These are phyloP conservation scores for Geotrichum reessii DNA, from an alignment of 1,139 yeast species.

Conservation along the genomic window DNA sequence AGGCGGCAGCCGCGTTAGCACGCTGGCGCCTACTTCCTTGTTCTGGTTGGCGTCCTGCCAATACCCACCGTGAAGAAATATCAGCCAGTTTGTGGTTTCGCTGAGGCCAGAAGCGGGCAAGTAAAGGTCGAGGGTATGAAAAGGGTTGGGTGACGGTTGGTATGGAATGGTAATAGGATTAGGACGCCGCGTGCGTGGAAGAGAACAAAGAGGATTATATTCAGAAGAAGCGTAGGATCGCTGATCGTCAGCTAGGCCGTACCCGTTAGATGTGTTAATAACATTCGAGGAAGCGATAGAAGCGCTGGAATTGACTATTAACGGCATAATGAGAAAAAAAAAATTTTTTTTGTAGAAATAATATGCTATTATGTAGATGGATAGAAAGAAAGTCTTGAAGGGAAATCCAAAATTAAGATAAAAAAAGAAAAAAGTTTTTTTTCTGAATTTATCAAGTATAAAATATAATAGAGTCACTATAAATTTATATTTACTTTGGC, in stretches of 20 bases:
- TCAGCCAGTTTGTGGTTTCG: slow-evolving; percentile 27
- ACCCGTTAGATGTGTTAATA: neutral
- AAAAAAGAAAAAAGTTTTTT: too few species aligned
- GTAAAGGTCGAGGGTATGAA: slow-evolving; percentile 23
- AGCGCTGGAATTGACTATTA: neutral
- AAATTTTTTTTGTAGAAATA: too few species aligned
- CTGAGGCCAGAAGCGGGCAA: slow-evolving; percentile 22
- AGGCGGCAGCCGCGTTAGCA: slow-evolving; percentile 30
- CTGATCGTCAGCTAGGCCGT: slow-evolving; percentile 9
- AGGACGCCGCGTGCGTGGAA: slow-evolving; percentile 21
- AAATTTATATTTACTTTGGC: too few species aligned
- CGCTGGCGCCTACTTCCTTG: slow-evolving; percentile 45
- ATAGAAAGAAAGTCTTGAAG: neutral
- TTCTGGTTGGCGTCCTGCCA: slow-evolving; percentile 69
- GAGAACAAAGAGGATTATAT: slow-evolving; percentile 8
- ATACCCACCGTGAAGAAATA: slow-evolving; percentile 78
- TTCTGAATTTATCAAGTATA: too few species aligned
- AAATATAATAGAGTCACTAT: too few species aligned
- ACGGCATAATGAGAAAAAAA: slow-evolving; percentile 11
- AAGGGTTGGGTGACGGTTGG: slow-evolving; percentile 24
- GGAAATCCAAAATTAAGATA: too few species aligned
- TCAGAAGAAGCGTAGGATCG: slow-evolving; percentile 8
- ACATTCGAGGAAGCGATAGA: slow-evolving; percentile 5
- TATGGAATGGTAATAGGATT: slow-evolving; percentile 22
- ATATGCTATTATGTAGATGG: neutral